Percentiles rank a stretch among this genome's conserved stretches.
Conservation (phyloP, 257 asterid genomes). For the Solanum appendiculatum region DNA sequence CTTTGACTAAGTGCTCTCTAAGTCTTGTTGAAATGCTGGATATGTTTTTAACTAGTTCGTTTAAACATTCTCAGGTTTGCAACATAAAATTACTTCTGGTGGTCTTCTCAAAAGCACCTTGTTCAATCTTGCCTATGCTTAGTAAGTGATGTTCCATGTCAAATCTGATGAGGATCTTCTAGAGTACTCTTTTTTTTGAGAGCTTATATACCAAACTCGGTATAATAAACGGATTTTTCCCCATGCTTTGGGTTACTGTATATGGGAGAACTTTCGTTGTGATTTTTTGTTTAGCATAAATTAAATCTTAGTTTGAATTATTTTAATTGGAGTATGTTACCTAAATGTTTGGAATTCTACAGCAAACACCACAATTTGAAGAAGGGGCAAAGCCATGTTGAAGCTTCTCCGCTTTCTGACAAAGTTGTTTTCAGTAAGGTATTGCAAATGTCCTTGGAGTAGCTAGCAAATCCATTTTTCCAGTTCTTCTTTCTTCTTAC, state of each 20-base stretch:
- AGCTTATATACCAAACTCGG: background rate
- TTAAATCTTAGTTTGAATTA: background rate
- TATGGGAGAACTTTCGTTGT: background rate
- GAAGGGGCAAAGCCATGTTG: constrained; percentile 53
- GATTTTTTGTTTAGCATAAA: background rate
- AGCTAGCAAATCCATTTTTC: background rate
- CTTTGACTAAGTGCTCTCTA: background rate
- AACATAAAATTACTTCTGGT: constrained; percentile 77
- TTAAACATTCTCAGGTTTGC: constrained; percentile 52
- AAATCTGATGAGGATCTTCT: background rate
- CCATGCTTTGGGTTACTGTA: background rate
- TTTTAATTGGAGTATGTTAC: background rate
- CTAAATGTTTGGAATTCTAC: constrained; percentile 5
- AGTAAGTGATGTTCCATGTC: constrained; percentile 47
- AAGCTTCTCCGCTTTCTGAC: constrained; percentile 75
- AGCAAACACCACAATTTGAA: constrained; percentile 71
- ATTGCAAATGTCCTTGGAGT: background rate
- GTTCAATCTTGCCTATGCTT: constrained; percentile 72
- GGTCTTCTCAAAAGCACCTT: constrained; percentile 57
- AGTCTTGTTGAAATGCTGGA: background rate
- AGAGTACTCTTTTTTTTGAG: background rate
- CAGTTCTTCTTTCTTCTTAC: background rate
- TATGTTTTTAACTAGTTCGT: background rate
- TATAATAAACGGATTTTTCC: background rate
- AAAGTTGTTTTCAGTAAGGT: constrained; percentile 89